Evolutionary conservation across 164 flowering plant genomes (phyloP).

Genomic region (Kalanchoe fedtschenkoi): DNA sequence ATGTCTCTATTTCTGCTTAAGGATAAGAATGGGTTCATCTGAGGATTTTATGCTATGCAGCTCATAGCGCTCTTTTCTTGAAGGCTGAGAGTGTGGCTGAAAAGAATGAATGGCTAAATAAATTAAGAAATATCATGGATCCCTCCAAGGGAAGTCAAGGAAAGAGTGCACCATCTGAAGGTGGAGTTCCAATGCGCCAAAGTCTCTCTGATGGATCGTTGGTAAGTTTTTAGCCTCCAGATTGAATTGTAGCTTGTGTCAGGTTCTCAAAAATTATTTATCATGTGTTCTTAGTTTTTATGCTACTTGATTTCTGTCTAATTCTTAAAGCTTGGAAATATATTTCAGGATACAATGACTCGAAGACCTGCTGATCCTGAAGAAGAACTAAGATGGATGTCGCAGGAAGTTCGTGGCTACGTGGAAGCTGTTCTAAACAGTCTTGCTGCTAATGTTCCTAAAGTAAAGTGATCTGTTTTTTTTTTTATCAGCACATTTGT

Average conservation of each 20-base stretch:
- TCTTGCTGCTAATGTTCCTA: slow-evolving; percentile 96
- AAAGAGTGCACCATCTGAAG: slow-evolving; percentile 33
- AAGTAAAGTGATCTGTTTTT: slow-evolving; percentile 27
- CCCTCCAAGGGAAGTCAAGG: slow-evolving; percentile 54
- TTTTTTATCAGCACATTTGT: background rate
- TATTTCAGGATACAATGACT: slow-evolving; percentile 77
- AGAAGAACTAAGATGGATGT: slow-evolving; percentile 99
- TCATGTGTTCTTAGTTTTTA: background rate
- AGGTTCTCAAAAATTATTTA: background rate
- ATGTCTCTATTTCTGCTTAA: background rate
- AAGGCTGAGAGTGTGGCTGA: slow-evolving; percentile 82
- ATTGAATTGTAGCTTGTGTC: background rate
- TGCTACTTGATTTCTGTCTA: background rate
- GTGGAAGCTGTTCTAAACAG: slow-evolving; percentile 98
- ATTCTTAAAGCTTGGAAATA: background rate
- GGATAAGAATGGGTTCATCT: background rate
- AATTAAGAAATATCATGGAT: slow-evolving; percentile 47
- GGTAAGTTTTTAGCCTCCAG: slow-evolving; percentile 33
- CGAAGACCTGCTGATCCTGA: slow-evolving; percentile 98
- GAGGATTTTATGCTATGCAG: slow-evolving; percentile 30
- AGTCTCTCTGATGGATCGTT: slow-evolving; percentile 95
- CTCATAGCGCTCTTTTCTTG: slow-evolving; percentile 75
- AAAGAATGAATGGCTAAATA: slow-evolving; percentile 77
- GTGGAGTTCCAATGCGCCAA: slow-evolving; percentile 58
- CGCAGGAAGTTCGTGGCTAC: slow-evolving; percentile 99